These are phyloP conservation scores for Kandelia obovata DNA, from an alignment of 345 rosid species.

Conservation along the genomic window DNA sequence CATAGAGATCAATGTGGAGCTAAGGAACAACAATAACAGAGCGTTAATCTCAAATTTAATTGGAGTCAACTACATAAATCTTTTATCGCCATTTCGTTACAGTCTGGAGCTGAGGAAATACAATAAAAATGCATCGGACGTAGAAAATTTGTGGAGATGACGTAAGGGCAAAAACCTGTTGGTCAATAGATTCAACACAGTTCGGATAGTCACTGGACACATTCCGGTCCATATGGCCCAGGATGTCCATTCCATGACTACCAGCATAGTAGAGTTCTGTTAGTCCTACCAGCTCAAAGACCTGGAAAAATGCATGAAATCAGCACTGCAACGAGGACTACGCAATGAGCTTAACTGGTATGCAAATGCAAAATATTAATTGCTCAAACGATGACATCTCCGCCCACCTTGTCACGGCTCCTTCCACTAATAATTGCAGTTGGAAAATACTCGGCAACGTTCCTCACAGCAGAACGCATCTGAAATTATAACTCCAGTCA, in stretches of 20 bases:
- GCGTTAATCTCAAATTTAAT: no score
- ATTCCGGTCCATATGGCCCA: constrained; percentile 46
- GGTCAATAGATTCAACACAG: constrained; percentile 58
- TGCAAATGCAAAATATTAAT: background rate
- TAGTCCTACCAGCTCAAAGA: constrained; percentile 78
- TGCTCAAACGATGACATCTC: background rate
- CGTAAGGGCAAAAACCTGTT: constrained; percentile 39
- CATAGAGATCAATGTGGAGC: background rate
- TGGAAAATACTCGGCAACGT: constrained; percentile 68
- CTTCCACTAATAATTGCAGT: constrained; percentile 97
- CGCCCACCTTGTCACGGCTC: constrained; percentile 81
- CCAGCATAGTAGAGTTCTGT: constrained; percentile 94
- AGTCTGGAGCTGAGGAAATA: background rate
- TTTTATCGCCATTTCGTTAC: no score
- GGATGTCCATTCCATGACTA: constrained; percentile 98
- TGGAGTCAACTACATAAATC: no score
- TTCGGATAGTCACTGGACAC: constrained; percentile 43
- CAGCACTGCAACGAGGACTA: background rate
- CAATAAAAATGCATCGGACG: background rate
- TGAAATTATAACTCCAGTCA: constrained; percentile 15
- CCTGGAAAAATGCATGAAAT: constrained; percentile 42
- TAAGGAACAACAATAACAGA: no score
- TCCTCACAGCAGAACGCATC: constrained; percentile 93
- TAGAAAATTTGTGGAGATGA: background rate
- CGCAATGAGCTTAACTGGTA: background rate